These are phyloP conservation scores for Aspergillus diversus DNA, from an alignment of 495 filamentous ascomycete genomes.

Conservation along the genomic window DNA sequence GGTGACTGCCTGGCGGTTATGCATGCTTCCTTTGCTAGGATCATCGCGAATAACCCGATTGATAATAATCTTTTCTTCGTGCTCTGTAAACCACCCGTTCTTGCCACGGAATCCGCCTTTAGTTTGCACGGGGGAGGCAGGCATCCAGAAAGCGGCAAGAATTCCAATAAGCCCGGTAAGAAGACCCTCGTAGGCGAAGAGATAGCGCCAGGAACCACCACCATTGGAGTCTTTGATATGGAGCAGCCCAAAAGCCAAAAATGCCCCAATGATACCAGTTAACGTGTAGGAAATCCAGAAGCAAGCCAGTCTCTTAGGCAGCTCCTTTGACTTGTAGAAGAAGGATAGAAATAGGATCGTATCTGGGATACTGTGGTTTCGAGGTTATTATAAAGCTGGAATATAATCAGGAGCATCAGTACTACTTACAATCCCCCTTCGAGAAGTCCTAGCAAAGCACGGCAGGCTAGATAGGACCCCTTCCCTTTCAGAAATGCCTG, in stretches of 20 bases:
- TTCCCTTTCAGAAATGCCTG: conserved; percentile 65
- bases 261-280: conserved; percentile 50
- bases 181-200: conserved; percentile 42
- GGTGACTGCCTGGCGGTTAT: conserved; percentile 59
- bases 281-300: conserved; percentile 65
- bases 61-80: conserved; percentile 65
- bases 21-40: conserved; percentile 68
- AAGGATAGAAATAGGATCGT: conserved; percentile 68
- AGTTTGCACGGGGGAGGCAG: conserved; percentile 67
- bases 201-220: conserved; percentile 36
- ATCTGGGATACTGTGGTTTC: conserved; percentile 12
- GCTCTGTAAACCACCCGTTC: conserved; percentile 71
- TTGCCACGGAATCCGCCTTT: conserved; percentile 64
- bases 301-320: conserved; percentile 61
- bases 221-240: conserved; percentile 42
- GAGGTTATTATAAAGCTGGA: neutral
- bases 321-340: conserved; percentile 68
- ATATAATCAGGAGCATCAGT: neutral
- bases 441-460: conserved; percentile 66
- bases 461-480: conserved; percentile 61
- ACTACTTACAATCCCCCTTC: conserved; percentile 11
- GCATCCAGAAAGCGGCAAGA: conserved; percentile 63
- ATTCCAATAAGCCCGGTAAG: conserved; percentile 62
- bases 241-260: conserved; percentile 54
- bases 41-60: conserved; percentile 77